Evolutionary conservation across 1,139 yeast genomes (phyloP), one percentile per base, ranked within the genome.

Genomic region (Geotrichum reessii): DNA sequence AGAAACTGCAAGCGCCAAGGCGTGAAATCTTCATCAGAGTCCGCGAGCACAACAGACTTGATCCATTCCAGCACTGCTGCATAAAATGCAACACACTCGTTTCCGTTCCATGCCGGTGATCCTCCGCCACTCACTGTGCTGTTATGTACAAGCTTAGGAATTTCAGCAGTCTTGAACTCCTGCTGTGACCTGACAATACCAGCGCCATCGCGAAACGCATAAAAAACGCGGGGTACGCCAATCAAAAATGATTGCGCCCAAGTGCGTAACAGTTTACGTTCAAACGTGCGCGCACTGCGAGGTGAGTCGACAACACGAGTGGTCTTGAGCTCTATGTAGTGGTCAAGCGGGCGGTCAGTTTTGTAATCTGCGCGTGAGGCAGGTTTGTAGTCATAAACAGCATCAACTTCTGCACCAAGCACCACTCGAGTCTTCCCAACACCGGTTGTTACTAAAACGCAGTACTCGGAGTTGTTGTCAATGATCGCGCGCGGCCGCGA

Each of bases 171-270:
- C 56, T 81, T 77, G 71, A 77, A 91, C 60, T 86, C 83, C 71
- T 93, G 98, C 1, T 90, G 83, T 2, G 85, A 74, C 63, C 80
- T 76, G 59, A 95, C 74, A 28, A 79, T 71, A 55, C 87, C 79
- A 49, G 81, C 74, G 31, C 87, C 87, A 69, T 91, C 96, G 63
- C 97, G 79, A 72, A 87, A 93, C 0, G 97, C 99, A 69, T 89
- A 88, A 0, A 88, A 81, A 3, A 93, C 79, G 62, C 81, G 82
- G 11, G 86, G 84, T 19, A 92, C 80, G 3, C 99, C 99, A 57
- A 90, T 78, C 48, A 95, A 74, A 71, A 92, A 95, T 63, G 96
- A 86, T 74, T 92, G 98, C 2, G 96, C 91, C 99, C 99, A 95
- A 0, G 95, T 80, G 62, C 78, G 82, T 70, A 86, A 82, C 50